Evolutionary conservation across 2,329 filamentous ascomycete species (phyloP), one percentile per base, ranked within the genome.

Genomic region (Phialocephala subalpina): DNA sequence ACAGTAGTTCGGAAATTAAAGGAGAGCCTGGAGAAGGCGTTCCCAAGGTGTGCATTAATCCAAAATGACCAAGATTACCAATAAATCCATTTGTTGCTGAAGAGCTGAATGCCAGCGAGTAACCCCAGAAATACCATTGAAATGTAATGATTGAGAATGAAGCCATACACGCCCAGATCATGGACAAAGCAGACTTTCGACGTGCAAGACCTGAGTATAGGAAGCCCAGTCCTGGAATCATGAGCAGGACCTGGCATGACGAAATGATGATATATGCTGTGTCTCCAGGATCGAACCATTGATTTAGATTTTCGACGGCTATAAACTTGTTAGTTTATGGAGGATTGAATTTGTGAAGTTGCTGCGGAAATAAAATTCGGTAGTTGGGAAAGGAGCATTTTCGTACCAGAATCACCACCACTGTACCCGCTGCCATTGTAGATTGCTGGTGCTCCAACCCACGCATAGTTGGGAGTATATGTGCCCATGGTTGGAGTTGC

Each of bases 111-210:
- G 95, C 94, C 68, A 99, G 85, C 16, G 95, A 97, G 80, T 97
- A 99, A 42, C 96, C 96, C 95, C 96, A 98, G 80, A 99, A 97
- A 77, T 97, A 98, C 96, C 96, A 99, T 82, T 99, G 96, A 83
- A 99, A 97, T 64, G 92, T 91, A 78, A 97, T 86, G 77, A 98
- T 90, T 57, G 92, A 94, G 77, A 92, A 92, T 56, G 94, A 96
- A 79, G 92, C 95, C 92, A 99, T 97, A 82, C 92, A 94, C 16
- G 95, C 94, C 93, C 94, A 98, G 76, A 99, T 96, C 84, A 98
- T 91, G 70, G 94, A 97, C 52, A 99, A 87, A 35, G 96, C 96
- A 5, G 96, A 98, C 84, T 99, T 99, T 84, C 96, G 89, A 72
- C 96, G 91, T n/a, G 96, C 95, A 72, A 98, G 90, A 72, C 96